Evolutionary conservation across 208 protist species (phyloP).

Genomic region (Acanthamoeba sp.): DNA sequence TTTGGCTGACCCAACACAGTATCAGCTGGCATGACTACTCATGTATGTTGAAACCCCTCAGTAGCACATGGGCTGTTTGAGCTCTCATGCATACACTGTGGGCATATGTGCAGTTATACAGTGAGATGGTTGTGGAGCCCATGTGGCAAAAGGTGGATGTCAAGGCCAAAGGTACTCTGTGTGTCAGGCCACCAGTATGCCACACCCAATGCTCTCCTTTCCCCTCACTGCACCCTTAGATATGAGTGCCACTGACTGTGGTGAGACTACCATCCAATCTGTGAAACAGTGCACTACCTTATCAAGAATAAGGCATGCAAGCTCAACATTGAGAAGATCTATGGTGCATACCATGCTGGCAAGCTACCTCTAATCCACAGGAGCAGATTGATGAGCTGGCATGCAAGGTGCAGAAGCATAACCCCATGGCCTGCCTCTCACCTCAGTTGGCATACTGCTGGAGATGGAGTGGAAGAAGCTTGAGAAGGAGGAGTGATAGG

Average conservation of each 20-base stretch:
- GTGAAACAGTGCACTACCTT: constrained; percentile 29
- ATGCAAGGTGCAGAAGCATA: constrained; percentile 54
- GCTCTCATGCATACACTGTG: too few relatives aligned
- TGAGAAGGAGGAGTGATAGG: constrained; percentile 5
- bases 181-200: constrained; percentile 13
- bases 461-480: constrained; percentile 56
- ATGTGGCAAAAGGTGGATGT: constrained; percentile 48
- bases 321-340: constrained; percentile 44
- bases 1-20: too few relatives aligned
- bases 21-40: too few relatives aligned
- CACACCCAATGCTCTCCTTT: neutral
- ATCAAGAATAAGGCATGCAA: constrained; percentile 57
- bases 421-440: constrained; percentile 23
- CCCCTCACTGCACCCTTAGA: neutral
- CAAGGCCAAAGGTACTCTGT: constrained; percentile 40
- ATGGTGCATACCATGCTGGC: too few relatives aligned
- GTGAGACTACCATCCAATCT: neutral
- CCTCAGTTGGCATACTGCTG: neutral
- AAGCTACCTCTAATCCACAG: too few relatives aligned
- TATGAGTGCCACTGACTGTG: neutral
- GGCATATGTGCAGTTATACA: neutral
- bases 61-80: too few relatives aligned
- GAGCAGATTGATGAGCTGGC: neutral
- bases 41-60: too few relatives aligned
- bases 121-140: neutral